phyloP scores from a whole-genome alignment of 352 stramenopile species.

The Phytophthora chlamydospora region DNA sequence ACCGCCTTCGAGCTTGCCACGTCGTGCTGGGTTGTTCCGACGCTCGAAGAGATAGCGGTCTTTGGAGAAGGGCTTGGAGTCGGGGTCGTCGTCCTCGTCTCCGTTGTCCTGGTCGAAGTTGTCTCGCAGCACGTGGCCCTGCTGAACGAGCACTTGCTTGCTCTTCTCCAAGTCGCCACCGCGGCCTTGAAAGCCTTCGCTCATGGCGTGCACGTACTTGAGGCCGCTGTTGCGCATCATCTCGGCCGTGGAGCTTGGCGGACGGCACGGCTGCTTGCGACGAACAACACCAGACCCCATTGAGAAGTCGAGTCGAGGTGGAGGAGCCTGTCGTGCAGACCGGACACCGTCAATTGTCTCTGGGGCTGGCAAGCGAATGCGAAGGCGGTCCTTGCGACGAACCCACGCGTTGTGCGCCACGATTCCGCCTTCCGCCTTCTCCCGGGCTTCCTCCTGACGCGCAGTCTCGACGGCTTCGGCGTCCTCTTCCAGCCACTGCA shows the following conservation, averaged over 20 bases:
- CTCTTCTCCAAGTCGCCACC: constrained; percentile 85
- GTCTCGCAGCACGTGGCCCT: constrained; percentile 74
- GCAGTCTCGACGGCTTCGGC: constrained; percentile 69
- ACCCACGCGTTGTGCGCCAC: constrained; percentile 81
- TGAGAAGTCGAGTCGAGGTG: constrained; percentile 80
- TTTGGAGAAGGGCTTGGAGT: constrained; percentile 59
- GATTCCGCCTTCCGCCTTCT: constrained; percentile 76
- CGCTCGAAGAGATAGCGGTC: constrained; percentile 80
- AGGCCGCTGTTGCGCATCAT: constrained; percentile 78
- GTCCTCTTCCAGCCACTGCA: constrained; percentile 81
- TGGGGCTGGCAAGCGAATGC: constrained; percentile 63
- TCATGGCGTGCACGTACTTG: constrained; percentile 89
- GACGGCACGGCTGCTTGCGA: constrained; percentile 48
- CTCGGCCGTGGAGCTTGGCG: constrained; percentile 76
- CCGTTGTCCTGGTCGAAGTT: constrained; percentile 72
- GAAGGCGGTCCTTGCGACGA: constrained; percentile 79
- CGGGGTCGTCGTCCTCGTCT: constrained; percentile 38
- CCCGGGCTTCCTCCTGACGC: constrained; percentile 68
- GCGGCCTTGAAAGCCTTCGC: constrained; percentile 84
- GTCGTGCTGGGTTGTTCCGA: constrained; percentile 60
- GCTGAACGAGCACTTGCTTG: constrained; percentile 72
- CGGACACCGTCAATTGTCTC: constrained; percentile 9
- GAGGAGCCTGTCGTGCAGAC: constrained; percentile 14
- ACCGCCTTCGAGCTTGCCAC: constrained; percentile 53
- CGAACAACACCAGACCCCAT: constrained; percentile 62